A percentile compares a stretch with the other conserved stretches of the same genome.
Evolutionary conservation across 2,329 filamentous ascomycete genomes (phyloP).

Genomic region (Sodiomyces alkalinus): DNA sequence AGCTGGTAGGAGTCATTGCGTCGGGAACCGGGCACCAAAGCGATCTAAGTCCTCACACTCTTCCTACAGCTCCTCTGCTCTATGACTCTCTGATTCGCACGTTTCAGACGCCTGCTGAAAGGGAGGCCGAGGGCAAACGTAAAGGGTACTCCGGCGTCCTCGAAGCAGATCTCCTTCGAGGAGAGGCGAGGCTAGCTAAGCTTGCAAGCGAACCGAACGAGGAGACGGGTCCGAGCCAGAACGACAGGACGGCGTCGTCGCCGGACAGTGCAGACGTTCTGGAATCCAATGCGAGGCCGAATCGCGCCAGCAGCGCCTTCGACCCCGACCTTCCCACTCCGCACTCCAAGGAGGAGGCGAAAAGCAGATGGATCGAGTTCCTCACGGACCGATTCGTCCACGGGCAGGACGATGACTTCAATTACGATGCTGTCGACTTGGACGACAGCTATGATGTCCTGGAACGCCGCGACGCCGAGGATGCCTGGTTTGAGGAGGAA

Average conservation of each 20-base stretch:
- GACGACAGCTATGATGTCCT: slow-evolving; percentile 56
- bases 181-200: slow-evolving; percentile 58
- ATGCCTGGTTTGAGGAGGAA: slow-evolving; percentile 69
- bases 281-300: no score
- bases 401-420: slow-evolving; percentile 64
- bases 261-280: slow-evolving; percentile 1
- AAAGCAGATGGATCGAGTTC: slow-evolving; percentile 53
- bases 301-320: no score
- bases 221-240: no score
- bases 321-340: slow-evolving; percentile 20
- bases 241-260: no score
- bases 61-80: slow-evolving; percentile 55
- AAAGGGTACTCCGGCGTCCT: slow-evolving; percentile 70
- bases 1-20: slow-evolving; percentile 25
- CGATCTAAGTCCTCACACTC: no score
- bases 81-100: slow-evolving; percentile 69
- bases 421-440: slow-evolving; percentile 56
- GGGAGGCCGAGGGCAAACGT: slow-evolving; percentile 53
- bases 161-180: slow-evolving; percentile 61
- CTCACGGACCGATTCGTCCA: slow-evolving; percentile 60
- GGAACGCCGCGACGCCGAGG: slow-evolving; percentile 47
- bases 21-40: neutral
- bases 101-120: slow-evolving; percentile 59
- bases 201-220: slow-evolving; percentile 9
- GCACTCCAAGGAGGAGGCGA: slow-evolving; percentile 49